Evolutionary conservation across 306 rosid genomes (phyloP), one percentile per base, ranked within the genome.

Genomic region (Glycine soja): DNA sequence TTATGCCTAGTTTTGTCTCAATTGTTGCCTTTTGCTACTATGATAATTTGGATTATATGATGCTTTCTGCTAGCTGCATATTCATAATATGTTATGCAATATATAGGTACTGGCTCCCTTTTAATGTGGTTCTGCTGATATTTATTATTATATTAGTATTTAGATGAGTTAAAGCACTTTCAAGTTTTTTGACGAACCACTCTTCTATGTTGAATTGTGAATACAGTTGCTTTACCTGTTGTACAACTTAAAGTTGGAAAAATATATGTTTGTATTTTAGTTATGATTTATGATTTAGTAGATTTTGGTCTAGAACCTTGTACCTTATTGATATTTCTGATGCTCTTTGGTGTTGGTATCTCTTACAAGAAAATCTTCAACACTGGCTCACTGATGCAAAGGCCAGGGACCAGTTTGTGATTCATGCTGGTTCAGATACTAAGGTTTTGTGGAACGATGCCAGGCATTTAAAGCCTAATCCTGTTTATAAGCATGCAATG

Each of bases 361-460:
- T 74, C 62, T 61, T 78, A 9, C 24, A 94, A 97, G 97, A 94
- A 81, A 94, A 94, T 80, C 95, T 94, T 63, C 97, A 92, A 81
- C 84, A 92, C 0, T 92, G 98, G 98, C 90, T 94, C 54, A 92
- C 95, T 16, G 98, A 94, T 82, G 85, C 85, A 4, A 94, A 94
- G 83, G 98, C 97, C 51, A 83, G 97, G 32, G 98, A 94, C 65
- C 98, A 94, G 84, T 90, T 92, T 87, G 97, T 94, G 65, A 92
- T 94, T 38, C 95, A 97, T 75, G 92, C 97, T 81, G 93, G 92
- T 80, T 80, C 87, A 8, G 97, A 94, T 71, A 94, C 98, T 1
- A 97, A 94, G 80, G 98, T 94, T 51, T 65, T 92, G 65, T 94
- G 97, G 98, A 94, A 94, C 72, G 98, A 94, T 81, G 95, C 93